Evolutionary conservation across 345 rosid species (phyloP), one percentile per base, ranked within the genome.

Genomic region (Eucalyptus cloeziana): DNA sequence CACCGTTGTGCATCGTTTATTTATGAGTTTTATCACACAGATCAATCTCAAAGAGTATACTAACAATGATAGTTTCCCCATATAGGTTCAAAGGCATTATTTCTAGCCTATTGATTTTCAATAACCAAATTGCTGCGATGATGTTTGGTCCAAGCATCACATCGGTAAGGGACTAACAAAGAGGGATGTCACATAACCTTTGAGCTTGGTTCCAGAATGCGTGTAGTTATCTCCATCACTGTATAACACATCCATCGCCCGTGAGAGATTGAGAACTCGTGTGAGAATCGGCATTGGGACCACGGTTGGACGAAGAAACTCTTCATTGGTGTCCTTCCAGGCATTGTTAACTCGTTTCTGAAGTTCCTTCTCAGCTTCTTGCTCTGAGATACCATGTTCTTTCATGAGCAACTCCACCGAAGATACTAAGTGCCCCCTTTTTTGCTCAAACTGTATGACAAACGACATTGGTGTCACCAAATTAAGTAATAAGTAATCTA

Each of bases 241-340:
- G 88, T 93, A 92, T 1, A 91, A 1, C 11, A 91, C 94, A 40
- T 91, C 90, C 1, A 92, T 86, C 13, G n/a, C 87, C 1, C 93
- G 87, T 5, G 91, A 51, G 15, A 94, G 45, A 47, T 94, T 91
- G 71, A 92, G 52, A 30, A 89, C 50, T 24, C 31, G 85, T 10
- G 12, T 37, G 10, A 92, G 90, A 13, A 93, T 60, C 14, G 90
- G 90, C 79, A 44, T 64, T 2, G 92, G 91, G 4, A 90, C 85
- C 1, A 71, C 10, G 3, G 89, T 89, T 81, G 93, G 92, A 17
- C 13, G 11, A 6, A 93, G 50, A 14, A 58, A 87, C 56, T 88
- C 95, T 47, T 89, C 91, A 31, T 93, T 93, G 13, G 91, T 52
- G 40, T 93, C 94, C 56, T 91, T 92, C 94, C 93, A 93, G 3